These are phyloP conservation scores for Acer yangbiense DNA, from an alignment of 345 rosid species.

Conservation along the genomic window DNA sequence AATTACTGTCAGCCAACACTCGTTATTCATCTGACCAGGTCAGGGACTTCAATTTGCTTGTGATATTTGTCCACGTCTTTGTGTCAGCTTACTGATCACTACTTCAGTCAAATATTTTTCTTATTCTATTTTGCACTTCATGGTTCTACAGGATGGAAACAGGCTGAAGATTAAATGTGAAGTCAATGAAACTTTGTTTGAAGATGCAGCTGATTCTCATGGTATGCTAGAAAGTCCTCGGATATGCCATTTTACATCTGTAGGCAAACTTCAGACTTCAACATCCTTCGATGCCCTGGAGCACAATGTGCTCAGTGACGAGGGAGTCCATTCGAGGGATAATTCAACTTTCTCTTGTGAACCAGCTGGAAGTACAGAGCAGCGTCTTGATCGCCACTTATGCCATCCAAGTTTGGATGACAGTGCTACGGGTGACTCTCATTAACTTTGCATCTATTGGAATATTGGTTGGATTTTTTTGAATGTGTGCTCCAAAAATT, in stretches of 20 bases:
- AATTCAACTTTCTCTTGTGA: constrained; percentile 27
- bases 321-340: constrained; percentile 28
- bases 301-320: constrained; percentile 8
- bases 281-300: constrained; percentile 25
- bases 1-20: constrained; percentile 22
- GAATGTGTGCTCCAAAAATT: neutral
- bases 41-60: constrained; percentile 21
- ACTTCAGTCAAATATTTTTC: constrained; percentile 4
- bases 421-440: constrained; percentile 48
- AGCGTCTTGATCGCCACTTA: constrained; percentile 15
- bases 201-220: constrained; percentile 44
- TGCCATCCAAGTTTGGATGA: constrained; percentile 27
- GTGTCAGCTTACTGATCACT: neutral
- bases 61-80: constrained; percentile 1
- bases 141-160: constrained; percentile 41
- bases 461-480: neutral
- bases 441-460: constrained; percentile 12
- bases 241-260: constrained; percentile 16
- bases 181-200: constrained; percentile 36
- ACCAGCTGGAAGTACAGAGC: constrained; percentile 25
- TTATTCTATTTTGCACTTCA: constrained; percentile 37
- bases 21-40: constrained; percentile 50
- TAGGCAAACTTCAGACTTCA: constrained; percentile 7
- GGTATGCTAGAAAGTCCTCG: constrained; percentile 23
- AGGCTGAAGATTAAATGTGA: constrained; percentile 43